Conservation (phyloP, 179 eudicot species). For the Gypsophila paniculata region DNA sequence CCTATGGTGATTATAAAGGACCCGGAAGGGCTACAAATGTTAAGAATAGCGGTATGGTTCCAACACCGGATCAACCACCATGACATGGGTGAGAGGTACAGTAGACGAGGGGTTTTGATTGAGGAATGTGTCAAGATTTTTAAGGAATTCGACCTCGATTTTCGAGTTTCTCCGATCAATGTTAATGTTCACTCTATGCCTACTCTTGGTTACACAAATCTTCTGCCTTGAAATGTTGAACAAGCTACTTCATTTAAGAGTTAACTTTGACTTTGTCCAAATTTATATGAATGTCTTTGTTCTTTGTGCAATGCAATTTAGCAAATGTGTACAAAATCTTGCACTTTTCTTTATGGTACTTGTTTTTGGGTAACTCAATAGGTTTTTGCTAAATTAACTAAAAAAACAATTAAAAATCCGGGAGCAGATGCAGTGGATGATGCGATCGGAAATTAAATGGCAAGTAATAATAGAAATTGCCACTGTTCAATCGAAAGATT, state of each 20-base stretch:
- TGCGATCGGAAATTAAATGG: no score
- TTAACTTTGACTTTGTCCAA: no score
- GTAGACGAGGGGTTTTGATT: slow-evolving; percentile 44
- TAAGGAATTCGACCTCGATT: slow-evolving; percentile 66
- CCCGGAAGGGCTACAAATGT: slow-evolving; percentile 36
- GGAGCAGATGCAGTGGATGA: no score
- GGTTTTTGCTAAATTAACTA: no score
- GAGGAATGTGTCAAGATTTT: slow-evolving; percentile 62
- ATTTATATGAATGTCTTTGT: no score
- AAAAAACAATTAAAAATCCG: no score
- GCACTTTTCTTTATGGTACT: no score
- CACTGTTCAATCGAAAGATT: no score
- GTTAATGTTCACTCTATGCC: slow-evolving; percentile 50
- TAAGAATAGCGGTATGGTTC: slow-evolving; percentile 57
- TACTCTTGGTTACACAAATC: slow-evolving; percentile 14
- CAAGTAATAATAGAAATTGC: no score
- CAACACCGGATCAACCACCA: slow-evolving; percentile 70
- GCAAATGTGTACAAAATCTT: no score
- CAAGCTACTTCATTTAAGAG: slow-evolving; percentile 8
- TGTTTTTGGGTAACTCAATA: no score
- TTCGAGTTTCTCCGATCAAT: slow-evolving; percentile 43
- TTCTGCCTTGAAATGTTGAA: slow-evolving; percentile 26
- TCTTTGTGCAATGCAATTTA: no score
- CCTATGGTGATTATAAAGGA: slow-evolving; percentile 52
- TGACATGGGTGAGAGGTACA: slow-evolving; percentile 60